Evolutionary conservation across 139 green algal species (phyloP).

Genomic region (Tetradesmus obliquus): DNA sequence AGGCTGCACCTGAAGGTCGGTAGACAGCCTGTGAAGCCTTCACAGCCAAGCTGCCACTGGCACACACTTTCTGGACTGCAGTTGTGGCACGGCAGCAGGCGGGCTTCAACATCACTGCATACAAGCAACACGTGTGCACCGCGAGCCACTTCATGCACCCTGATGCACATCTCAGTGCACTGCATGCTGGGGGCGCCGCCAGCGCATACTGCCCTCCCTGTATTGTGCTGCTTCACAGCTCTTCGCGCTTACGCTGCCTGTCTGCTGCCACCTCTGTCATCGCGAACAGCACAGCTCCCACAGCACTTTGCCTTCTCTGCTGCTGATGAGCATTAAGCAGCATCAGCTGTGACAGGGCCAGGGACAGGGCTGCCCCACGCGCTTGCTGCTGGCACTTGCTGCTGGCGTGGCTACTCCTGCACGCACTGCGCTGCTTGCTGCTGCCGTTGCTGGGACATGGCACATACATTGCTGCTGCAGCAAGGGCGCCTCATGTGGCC

Average conservation of each 20-base stretch:
- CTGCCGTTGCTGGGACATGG: not conserved
- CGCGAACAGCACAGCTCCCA: too few species aligned
- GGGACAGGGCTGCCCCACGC: not conserved
- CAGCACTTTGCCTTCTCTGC: too few species aligned
- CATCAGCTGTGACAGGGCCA: not conserved
- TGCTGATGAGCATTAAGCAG: too few species aligned
- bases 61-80: too few species aligned
- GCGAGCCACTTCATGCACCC: not conserved
- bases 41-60: too few species aligned
- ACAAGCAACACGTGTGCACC: not conserved
- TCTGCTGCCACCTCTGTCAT: not conserved
- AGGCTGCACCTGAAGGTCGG: too few species aligned
- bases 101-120: not conserved
- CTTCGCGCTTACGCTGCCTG: not conserved
- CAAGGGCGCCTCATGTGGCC: not conserved
- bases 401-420: not conserved
- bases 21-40: too few species aligned
- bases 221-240: not conserved
- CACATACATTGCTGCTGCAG: too few species aligned
- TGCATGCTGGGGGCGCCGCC: not conserved
- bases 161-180: not conserved
- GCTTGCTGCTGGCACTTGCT: not conserved
- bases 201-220: not conserved
- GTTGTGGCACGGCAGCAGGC: too few species aligned
- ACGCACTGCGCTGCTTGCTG: not conserved